phyloP scores from a whole-genome alignment of 169 alveolate species.

The Plasmodium vivax region DNA sequence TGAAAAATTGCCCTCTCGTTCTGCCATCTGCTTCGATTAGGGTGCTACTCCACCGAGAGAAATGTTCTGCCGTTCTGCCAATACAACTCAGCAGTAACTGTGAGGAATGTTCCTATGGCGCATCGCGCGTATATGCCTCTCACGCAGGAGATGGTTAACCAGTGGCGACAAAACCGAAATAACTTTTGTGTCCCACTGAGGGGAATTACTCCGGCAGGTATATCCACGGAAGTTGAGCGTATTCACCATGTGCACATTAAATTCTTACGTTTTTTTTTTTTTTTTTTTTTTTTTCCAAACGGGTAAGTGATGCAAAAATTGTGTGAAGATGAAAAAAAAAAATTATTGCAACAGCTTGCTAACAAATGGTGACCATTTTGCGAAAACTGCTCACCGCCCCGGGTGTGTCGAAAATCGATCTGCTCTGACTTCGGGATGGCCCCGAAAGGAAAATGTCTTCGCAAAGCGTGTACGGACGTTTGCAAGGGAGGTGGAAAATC shows the following conservation, averaged over 20 bases:
- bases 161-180: not conserved
- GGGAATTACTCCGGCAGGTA: not conserved
- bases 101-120: not conserved
- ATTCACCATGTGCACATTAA: not conserved
- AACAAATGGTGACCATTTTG: not conserved
- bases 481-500: not conserved
- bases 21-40: not conserved
- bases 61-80: not conserved
- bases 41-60: not conserved
- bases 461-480: not conserved
- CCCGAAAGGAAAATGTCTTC: not conserved
- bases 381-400: not conserved
- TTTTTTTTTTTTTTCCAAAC: not conserved
- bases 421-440: not conserved
- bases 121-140: not conserved
- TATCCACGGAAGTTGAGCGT: not conserved
- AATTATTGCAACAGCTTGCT: not conserved
- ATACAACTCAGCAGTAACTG: not conserved
- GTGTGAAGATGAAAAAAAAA: not conserved
- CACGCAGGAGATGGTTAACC: not conserved
- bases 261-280: not conserved
- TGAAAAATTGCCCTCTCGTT: not conserved
- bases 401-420: not conserved
- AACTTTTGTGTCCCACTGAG: not conserved
- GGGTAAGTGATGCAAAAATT: not conserved